These are phyloP conservation scores for Boletus coccyginus DNA, from an alignment of 768 basidiomycete species.

Conservation along the genomic window DNA sequence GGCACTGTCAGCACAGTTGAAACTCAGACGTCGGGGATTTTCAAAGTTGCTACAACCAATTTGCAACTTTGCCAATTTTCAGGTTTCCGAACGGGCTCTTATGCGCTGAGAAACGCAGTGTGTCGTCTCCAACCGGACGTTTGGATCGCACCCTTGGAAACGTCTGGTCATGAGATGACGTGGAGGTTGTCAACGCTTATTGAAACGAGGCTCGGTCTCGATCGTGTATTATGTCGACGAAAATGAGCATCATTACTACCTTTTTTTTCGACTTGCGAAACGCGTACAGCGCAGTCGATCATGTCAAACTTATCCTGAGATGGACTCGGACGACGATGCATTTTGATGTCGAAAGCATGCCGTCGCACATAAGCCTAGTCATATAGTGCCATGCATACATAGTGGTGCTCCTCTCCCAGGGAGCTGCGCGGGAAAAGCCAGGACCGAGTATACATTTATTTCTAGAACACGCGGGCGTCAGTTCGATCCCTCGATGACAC, in stretches of 20 bases:
- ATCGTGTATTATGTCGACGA: neutral
- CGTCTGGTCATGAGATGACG: too few relatives aligned
- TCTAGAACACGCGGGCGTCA: conserved; percentile 10
- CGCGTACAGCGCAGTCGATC: neutral
- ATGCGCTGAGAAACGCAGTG: too few relatives aligned
- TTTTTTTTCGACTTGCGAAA: neutral
- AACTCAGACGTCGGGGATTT: too few relatives aligned
- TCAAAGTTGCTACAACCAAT: too few relatives aligned
- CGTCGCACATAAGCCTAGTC: conserved; percentile 24
- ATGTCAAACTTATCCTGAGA: neutral
- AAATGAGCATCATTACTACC: neutral
- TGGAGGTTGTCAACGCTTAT: neutral
- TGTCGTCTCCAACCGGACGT: too few relatives aligned
- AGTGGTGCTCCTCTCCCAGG: conserved; percentile 1
- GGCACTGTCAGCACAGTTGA: too few relatives aligned
- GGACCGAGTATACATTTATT: conserved; percentile 21
- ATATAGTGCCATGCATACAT: conserved; percentile 27
- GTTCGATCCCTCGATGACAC: neutral
- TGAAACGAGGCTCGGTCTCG: neutral
- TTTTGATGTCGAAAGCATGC: conserved; percentile 24
- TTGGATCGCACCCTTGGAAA: too few relatives aligned
- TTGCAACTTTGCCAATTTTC: too few relatives aligned
- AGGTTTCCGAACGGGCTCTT: too few relatives aligned
- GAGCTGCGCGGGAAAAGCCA: neutral
- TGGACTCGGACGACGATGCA: conserved; percentile 4